Percentiles rank a stretch among this genome's conserved stretches.
Conservation (phyloP, 352 stramenopile species). For the Phytophthora pinifolia region DNA sequence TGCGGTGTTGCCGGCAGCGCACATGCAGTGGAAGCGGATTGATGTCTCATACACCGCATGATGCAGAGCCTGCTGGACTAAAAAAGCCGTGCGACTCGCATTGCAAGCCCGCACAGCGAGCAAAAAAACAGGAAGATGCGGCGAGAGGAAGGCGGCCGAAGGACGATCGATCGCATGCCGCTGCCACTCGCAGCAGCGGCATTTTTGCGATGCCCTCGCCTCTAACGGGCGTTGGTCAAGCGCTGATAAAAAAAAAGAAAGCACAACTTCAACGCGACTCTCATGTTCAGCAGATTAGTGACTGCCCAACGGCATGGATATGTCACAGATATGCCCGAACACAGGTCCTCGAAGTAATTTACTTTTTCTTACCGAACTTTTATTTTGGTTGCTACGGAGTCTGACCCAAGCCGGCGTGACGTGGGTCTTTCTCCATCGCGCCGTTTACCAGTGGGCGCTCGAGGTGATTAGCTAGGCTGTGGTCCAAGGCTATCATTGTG, state of each 20-base stretch:
- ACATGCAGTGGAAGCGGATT: conserved; percentile 19
- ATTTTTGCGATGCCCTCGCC: neutral
- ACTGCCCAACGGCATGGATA: conserved; percentile 10
- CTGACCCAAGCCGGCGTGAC: no score
- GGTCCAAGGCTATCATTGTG: conserved; percentile 10
- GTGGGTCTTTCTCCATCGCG: no score
- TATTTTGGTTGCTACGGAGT: no score
- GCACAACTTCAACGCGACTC: conserved; percentile 32
- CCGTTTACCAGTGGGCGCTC: neutral
- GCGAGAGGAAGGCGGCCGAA: conserved; percentile 24
- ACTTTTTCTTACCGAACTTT: conserved; percentile 16
- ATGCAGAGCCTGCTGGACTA: conserved; percentile 21
- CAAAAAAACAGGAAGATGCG: conserved; percentile 13
- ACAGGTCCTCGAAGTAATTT: conserved; percentile 25
- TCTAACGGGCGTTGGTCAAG: conserved; percentile 11
- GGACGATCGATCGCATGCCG: conserved; percentile 23
- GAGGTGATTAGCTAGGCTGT: conserved; percentile 7
- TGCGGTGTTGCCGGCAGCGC: conserved; percentile 11
- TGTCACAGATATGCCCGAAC: conserved; percentile 19
- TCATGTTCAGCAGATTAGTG: no score
- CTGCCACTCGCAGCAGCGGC: conserved; percentile 2
- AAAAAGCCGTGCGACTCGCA: conserved; percentile 13
- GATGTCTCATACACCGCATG: conserved; percentile 36
- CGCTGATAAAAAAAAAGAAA: conserved; percentile 35
- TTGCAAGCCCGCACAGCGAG: neutral